These are phyloP conservation scores for Tausonia pullulans DNA, from an alignment of 1,284 basidiomycete species.

Conservation along the genomic window DNA sequence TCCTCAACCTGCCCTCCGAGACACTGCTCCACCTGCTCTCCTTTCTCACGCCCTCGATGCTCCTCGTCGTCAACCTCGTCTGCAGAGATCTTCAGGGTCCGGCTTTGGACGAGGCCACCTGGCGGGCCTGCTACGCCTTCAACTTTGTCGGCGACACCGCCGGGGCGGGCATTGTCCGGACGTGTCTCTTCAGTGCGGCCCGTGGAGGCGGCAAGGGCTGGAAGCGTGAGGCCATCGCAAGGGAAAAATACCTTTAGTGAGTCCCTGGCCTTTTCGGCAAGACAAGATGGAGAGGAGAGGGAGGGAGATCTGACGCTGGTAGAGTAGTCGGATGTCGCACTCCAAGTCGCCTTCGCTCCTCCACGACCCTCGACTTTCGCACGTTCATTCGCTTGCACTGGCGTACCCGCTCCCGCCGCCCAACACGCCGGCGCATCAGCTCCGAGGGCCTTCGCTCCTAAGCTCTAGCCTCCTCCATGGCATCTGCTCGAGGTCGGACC, in stretches of 20 bases:
- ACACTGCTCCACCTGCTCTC: slow-evolving; percentile 68
- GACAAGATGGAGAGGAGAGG: too few relatives aligned
- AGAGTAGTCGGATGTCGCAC: slow-evolving; percentile 2
- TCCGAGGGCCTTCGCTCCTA: slow-evolving; percentile 46
- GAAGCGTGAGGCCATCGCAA: slow-evolving; percentile 53
- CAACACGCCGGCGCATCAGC: slow-evolving; percentile 31
- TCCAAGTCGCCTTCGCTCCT: slow-evolving; percentile 6
- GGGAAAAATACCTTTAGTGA: slow-evolving; percentile 41
- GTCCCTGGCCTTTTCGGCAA: slow-evolving; percentile 20
- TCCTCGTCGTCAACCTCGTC: slow-evolving; percentile 49
- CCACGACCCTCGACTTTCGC: slow-evolving; percentile 11
- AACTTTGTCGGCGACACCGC: slow-evolving; percentile 57
- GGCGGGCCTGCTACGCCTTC: slow-evolving; percentile 64
- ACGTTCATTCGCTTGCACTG: slow-evolving; percentile 8
- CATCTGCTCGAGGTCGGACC: slow-evolving; percentile 43
- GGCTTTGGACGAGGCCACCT: slow-evolving; percentile 66
- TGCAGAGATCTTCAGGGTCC: slow-evolving; percentile 50
- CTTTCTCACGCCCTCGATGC: slow-evolving; percentile 54
- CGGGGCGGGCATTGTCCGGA: slow-evolving; percentile 39
- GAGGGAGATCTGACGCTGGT: neutral
- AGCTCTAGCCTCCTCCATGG: slow-evolving; percentile 58
- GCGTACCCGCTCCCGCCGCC: slow-evolving; percentile 13
- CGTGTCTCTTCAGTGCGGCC: slow-evolving; percentile 14
- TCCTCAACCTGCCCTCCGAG: slow-evolving; percentile 54
- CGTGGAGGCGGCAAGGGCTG: slow-evolving; percentile 47